A percentile compares a stretch with the other conserved stretches of the same genome.
These are phyloP conservation scores for Naganishia antarctica DNA, from an alignment of 768 basidiomycete species.

Conservation along the genomic window DNA sequence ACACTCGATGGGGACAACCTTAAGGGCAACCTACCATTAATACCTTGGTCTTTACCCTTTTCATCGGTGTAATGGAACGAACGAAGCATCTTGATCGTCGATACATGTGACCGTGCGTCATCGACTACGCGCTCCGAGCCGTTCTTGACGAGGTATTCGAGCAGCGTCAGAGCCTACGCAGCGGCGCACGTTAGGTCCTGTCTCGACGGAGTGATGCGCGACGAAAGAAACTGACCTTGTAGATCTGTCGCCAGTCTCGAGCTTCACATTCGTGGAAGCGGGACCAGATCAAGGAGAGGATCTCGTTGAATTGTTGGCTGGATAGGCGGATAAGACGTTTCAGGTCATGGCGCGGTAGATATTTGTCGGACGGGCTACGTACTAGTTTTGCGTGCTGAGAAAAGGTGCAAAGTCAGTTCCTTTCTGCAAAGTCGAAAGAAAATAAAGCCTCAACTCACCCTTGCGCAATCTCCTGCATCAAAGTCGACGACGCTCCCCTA, in stretches of 20 bases:
- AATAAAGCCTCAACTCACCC: constrained; percentile 63
- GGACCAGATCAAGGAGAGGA: constrained; percentile 94
- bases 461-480: constrained; percentile 98
- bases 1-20: not conserved
- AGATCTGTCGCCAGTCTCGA: constrained; percentile 95
- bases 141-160: constrained; percentile 94
- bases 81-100: constrained; percentile 93
- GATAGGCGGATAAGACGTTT: not conserved
- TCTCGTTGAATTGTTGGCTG: constrained; percentile 97
- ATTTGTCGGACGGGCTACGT: constrained; percentile 47
- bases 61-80: constrained; percentile 99
- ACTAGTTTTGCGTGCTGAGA: constrained; percentile 96
- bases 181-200: not conserved
- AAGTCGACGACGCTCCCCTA: constrained; percentile 94
- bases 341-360: not conserved
- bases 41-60: constrained; percentile 95
- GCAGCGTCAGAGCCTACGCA: constrained; percentile 73
- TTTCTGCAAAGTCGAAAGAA: constrained; percentile 24
- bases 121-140: constrained; percentile 97
- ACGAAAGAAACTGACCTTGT: constrained; percentile 62
- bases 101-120: constrained; percentile 88
- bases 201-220: not conserved
- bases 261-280: constrained; percentile 70
- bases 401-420: not conserved
- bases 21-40: constrained; percentile 70